Evolutionary conservation across 2,329 filamentous ascomycete species (phyloP).

Genomic region (Kalmusia sp.): DNA sequence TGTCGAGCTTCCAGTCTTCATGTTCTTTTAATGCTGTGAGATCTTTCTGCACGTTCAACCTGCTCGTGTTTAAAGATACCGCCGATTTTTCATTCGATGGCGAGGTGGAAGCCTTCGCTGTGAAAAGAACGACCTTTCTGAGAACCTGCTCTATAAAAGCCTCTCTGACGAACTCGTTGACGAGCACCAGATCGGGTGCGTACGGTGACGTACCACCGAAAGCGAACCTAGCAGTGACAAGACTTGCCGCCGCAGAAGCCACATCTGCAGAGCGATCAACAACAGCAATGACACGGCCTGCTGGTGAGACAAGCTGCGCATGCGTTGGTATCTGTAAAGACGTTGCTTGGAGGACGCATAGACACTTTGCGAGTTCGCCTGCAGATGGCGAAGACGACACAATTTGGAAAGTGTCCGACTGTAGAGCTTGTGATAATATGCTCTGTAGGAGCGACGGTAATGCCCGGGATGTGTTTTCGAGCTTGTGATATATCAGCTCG

Average conservation of each 20-base stretch:
- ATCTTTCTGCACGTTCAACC: constrained; percentile 10
- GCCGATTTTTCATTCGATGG: constrained; percentile 4
- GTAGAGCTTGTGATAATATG: constrained; percentile 51
- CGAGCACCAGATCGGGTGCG: constrained; percentile 67
- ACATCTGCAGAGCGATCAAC: constrained; percentile 68
- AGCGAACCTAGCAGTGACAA: constrained; percentile 62
- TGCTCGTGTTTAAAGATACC: constrained; percentile 13
- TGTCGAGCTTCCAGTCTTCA: constrained; percentile 26
- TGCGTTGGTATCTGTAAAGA: constrained; percentile 17
- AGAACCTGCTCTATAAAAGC: constrained; percentile 61
- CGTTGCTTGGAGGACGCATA: constrained; percentile 45
- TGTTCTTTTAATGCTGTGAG: constrained; percentile 19
- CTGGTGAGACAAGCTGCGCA: constrained; percentile 45
- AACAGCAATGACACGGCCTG: constrained; percentile 57
- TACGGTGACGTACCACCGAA: constrained; percentile 66
- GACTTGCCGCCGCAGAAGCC: constrained; percentile 58
- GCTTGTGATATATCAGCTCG: constrained; percentile 24
- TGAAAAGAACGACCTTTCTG: constrained; percentile 44
- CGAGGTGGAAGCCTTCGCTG: constrained; percentile 14
- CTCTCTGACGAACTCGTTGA: constrained; percentile 68
- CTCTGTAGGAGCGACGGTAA: constrained; percentile 46
- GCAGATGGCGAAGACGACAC: constrained; percentile 41
- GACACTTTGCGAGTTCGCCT: constrained; percentile 27
- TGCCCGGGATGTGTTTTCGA: constrained; percentile 50
- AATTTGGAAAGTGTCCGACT: constrained; percentile 58